Base-by-base conservation (phyloP, 1,284 basidiomycete species). In the Schizopora paradoxa region DNA sequence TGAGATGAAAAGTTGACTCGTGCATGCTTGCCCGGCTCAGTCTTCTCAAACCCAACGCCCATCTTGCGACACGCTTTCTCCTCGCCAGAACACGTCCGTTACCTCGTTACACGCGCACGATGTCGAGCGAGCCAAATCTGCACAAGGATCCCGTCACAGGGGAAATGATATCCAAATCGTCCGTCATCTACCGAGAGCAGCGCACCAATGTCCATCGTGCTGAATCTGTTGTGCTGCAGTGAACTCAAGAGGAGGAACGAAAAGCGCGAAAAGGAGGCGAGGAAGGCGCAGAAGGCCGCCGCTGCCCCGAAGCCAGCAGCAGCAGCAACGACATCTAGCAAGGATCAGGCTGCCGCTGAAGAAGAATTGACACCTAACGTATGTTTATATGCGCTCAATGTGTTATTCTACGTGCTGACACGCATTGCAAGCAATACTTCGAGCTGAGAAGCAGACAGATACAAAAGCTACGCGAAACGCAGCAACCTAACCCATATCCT, bases 131-230 rank as follows among this genome's bases (percentile, higher is more conserved):
- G 26, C 58, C 72, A 37, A 71, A 73, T 46, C 69, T 74, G 1
- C 86, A 87, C 64, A 82, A 79, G 70, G 93, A 96, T 66, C 86
- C 86, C 35, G 78, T 91, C 51, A 94, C 93, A 2, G 92, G 91
- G 33, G 92, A 96, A 67, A 78, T 93, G 84, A 82, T 97, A 60
- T 94, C 91, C 69, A 97, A 97, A 79, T 76, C 79, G 91, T 93
- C 49, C 57, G 88, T 74, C 27, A 41, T 29, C 39, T 38, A 41
- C 54, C 49, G 28, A 8, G 25, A 42, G 18, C 18, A 21, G 10
- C 8, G 28, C n/a, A n/a, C n/a, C n/a, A n/a, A n/a, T n/a, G 14
- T 44, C 45, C 51, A 41, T 51, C 14, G 36, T 38, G 25, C 37
- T 51, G 32, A 44, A 50, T 35, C 14, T 25, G 40, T 27, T 50